Base-by-base conservation (phyloP, 179 eudicot genomes). In the Amaranthus tricolor region DNA sequence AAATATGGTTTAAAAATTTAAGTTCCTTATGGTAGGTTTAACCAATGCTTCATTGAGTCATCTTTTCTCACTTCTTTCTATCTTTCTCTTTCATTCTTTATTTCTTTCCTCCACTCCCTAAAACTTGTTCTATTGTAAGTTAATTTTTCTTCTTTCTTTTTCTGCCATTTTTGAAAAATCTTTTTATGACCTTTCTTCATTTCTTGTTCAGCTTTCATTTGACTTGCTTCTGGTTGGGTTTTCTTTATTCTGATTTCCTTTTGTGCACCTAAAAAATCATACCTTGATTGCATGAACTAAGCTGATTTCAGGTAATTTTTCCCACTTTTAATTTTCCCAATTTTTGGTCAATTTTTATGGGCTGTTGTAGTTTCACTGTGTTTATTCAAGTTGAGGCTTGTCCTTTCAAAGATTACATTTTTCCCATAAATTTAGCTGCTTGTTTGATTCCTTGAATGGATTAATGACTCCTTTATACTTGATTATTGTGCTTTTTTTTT, bases 141-240 rank as follows among this genome's bases (percentile, higher is more conserved):
- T 31, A 31, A 31, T 31, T 31, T 31, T 31, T 31, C 40, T 15
- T 5, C 10, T 4, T 8, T 17, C 48, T 6, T 58, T 64, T 51
- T 40, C 6, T 11, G 16, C 14, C 73, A 43, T 31, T 70, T 44
- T 31, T 53, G 74, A 66, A 83, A 76, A 78, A 77, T 77, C 78
- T 31, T 68, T 76, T 43, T 65, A n/a, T 55, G 56, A 65, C 79
- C 79, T 81, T 79, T 73, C 77, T 76, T 72, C 79, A 78, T 79
- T 76, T 73, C 74, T 76, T 74, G 50, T 73, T 81, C 80, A 74
- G 82, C 79, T 82, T 78, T 76, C 74, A 62, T 78, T 81, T 81
- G 83, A 80, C 86, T 76, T 54, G 57, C 53, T 31, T 77, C 49
- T 65, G 76, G 40, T 31, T 31, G 40, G 40, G 40, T 31, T 31